These are phyloP conservation scores for Arthrobotrys sinensis DNA, from an alignment of 2,329 filamentous ascomycete species.

Conservation along the genomic window DNA sequence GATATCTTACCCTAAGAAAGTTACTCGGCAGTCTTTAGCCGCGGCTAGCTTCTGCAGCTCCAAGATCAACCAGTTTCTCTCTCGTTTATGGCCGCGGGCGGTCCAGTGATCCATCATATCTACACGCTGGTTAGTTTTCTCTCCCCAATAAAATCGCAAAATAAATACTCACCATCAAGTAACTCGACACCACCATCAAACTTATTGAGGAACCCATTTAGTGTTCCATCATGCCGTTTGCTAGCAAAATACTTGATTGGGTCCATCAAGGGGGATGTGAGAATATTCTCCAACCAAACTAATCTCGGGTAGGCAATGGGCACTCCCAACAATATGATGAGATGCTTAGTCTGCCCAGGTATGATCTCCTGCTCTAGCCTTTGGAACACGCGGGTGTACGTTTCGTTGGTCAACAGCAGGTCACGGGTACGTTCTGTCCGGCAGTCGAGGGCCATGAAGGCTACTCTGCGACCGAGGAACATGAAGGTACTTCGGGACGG, in stretches of 20 bases:
- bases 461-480: constrained; percentile 82
- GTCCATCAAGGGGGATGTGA: constrained; percentile 88
- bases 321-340: constrained; percentile 88
- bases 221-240: constrained; percentile 74
- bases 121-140: constrained; percentile 70
- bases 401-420: constrained; percentile 83
- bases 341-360: constrained; percentile 87
- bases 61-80: constrained; percentile 79
- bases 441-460: constrained; percentile 89
- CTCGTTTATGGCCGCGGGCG: constrained; percentile 91
- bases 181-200: constrained; percentile 95
- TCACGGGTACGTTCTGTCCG: constrained; percentile 90
- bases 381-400: constrained; percentile 89
- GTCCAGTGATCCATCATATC: constrained; percentile 91
- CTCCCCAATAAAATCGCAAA: neutral
- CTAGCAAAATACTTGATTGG: constrained; percentile 90
- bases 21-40: constrained; percentile 91
- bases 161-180: constrained; percentile 74
- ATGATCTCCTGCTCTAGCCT: constrained; percentile 85
- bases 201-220: constrained; percentile 85
- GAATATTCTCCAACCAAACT: constrained; percentile 80
- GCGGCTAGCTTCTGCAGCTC: constrained; percentile 94
- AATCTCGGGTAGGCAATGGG: constrained; percentile 85
- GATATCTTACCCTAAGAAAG: constrained; percentile 79
- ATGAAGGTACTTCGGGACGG: constrained; percentile 88